Conservation (phyloP, 805 yeast genomes). For the Hanseniaspora lachancei region DNA sequence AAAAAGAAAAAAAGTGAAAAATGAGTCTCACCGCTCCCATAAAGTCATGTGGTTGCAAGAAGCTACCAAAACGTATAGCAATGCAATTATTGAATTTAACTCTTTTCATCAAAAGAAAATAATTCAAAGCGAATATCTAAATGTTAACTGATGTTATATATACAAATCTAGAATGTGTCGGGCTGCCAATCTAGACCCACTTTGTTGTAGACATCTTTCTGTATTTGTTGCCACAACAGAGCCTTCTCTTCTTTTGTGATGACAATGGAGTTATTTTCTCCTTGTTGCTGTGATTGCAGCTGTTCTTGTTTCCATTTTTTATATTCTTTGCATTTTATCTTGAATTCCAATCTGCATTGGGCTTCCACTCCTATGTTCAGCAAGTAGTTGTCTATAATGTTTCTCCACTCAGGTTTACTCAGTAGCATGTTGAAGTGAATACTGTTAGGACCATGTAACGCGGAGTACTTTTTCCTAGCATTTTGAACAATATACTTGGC, state of each 20-base stretch:
- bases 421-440: slow-evolving; percentile 25
- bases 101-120: too few relatives aligned
- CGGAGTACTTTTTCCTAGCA: slow-evolving; percentile 30
- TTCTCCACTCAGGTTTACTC: slow-evolving; percentile 57
- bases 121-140: neutral
- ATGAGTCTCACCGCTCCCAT: neutral
- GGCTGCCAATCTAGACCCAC: slow-evolving; percentile 51
- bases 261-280: slow-evolving; percentile 17
- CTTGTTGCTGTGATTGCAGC: slow-evolving; percentile 14
- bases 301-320: slow-evolving; percentile 33
- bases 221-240: slow-evolving; percentile 51
- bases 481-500: slow-evolving; percentile 50
- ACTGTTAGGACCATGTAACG: slow-evolving; percentile 29
- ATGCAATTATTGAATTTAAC: neutral
- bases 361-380: slow-evolving; percentile 55
- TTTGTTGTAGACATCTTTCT: slow-evolving; percentile 42
- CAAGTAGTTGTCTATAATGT: slow-evolving; percentile 56
- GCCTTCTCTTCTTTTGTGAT: slow-evolving; percentile 46
- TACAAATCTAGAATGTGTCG: slow-evolving; percentile 21
- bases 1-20: neutral
- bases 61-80: too few relatives aligned
- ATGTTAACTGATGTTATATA: neutral
- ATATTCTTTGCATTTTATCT: slow-evolving; percentile 35
- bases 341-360: slow-evolving; percentile 56
- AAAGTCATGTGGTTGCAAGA: neutral